Percentiles rank a stretch among this genome's conserved stretches.
Evolutionary conservation across 2,329 filamentous ascomycete species (phyloP).

Genomic region (Moelleriella libera): DNA sequence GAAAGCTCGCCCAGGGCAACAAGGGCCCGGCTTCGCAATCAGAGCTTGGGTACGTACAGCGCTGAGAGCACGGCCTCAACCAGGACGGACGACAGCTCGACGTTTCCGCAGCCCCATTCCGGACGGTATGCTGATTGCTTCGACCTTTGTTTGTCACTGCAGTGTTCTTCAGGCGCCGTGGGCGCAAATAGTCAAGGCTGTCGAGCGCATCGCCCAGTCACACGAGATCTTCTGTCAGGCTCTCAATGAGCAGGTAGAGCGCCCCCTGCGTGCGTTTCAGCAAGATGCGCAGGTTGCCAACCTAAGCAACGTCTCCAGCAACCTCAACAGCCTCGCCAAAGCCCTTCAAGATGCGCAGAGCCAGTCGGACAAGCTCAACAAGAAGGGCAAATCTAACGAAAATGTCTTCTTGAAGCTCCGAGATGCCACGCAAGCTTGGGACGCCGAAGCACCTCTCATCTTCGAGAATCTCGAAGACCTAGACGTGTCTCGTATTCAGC

Average conservation of each 20-base stretch:
- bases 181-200: constrained; percentile 71
- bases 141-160: constrained; percentile 2
- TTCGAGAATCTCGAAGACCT: constrained; percentile 86
- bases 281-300: constrained; percentile 64
- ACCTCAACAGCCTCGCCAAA: constrained; percentile 66
- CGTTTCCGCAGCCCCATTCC: constrained; percentile 2
- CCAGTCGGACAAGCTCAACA: constrained; percentile 56
- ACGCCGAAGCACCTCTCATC: constrained; percentile 85
- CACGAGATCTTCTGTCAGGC: constrained; percentile 69
- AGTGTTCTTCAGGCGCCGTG: constrained; percentile 87
- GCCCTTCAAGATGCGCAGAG: constrained; percentile 37
- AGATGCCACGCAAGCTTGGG: constrained; percentile 73
- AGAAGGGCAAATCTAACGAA: constrained; percentile 44
- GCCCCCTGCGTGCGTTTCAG: constrained; percentile 63
- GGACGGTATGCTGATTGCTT: too few relatives aligned
- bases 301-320: constrained; percentile 69
- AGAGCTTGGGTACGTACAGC: constrained; percentile 64
- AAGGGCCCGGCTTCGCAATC: constrained; percentile 61
- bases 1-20: constrained; percentile 63
- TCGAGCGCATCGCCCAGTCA: constrained; percentile 68
- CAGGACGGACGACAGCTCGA: constrained; percentile 2
- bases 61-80: neutral
- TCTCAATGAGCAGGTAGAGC: constrained; percentile 81
- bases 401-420: constrained; percentile 67
- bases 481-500: constrained; percentile 80